phyloP scores from a whole-genome alignment of 2,329 filamentous ascomycete genomes.

The Colletotrichum filicis region DNA sequence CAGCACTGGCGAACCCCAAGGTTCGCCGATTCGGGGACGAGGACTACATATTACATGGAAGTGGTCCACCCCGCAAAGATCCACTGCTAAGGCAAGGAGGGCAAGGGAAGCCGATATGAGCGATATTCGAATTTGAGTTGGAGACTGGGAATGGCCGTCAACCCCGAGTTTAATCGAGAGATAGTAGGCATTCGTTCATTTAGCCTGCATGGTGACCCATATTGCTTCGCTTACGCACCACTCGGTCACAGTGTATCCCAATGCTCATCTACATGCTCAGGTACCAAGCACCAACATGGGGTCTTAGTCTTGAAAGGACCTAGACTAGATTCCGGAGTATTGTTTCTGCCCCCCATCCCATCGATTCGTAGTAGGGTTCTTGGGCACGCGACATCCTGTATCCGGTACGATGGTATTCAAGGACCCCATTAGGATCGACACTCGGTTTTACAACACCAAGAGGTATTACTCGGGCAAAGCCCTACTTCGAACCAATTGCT shows the following conservation, averaged over 20 bases:
- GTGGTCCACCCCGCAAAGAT: slow-evolving; percentile 8
- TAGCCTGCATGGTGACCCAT: slow-evolving; percentile 2
- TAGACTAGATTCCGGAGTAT: not conserved
- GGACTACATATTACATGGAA: not conserved
- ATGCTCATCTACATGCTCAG: not conserved
- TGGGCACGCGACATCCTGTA: not conserved
- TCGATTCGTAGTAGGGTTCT: not conserved
- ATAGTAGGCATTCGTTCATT: slow-evolving; percentile 12
- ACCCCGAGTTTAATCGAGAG: not conserved
- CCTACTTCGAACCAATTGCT: not conserved
- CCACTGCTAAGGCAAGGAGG: not conserved
- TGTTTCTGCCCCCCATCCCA: not conserved
- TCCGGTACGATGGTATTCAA: not conserved
- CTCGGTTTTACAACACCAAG: not conserved
- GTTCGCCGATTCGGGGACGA: slow-evolving; percentile 1
- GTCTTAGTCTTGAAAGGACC: not conserved
- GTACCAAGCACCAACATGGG: not conserved
- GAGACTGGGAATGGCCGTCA: not conserved
- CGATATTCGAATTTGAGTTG: slow-evolving; percentile 12
- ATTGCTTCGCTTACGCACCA: not conserved
- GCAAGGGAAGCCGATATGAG: slow-evolving; percentile 15
- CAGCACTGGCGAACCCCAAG: not conserved
- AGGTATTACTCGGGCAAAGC: not conserved
- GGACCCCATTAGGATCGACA: not conserved
- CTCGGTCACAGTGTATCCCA: not conserved